A percentile compares a stretch with the other conserved stretches of the same genome.
These are phyloP conservation scores for Aspergillus neotritici DNA, from an alignment of 2,329 filamentous ascomycete species.

Conservation along the genomic window DNA sequence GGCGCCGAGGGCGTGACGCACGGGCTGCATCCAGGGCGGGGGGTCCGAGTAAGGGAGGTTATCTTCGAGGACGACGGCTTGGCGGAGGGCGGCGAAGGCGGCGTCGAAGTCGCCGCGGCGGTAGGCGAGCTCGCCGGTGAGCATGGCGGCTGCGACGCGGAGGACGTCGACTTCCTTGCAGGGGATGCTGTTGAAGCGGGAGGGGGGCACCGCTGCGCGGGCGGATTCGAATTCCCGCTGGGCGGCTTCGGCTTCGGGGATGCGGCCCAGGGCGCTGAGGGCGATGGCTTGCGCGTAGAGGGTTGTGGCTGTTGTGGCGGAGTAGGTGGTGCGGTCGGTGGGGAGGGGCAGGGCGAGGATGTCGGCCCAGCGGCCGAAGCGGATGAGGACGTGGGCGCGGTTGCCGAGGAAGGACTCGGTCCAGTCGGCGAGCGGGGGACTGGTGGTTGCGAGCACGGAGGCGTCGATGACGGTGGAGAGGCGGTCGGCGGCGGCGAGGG, in stretches of 20 bases:
- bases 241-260: too few relatives aligned
- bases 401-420: conserved; percentile 63
- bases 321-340: conserved; percentile 55
- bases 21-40: conserved; percentile 73
- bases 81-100: conserved; percentile 55
- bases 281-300: conserved; percentile 55
- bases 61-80: conserved; percentile 56
- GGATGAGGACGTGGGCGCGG: conserved; percentile 61
- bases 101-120: conserved; percentile 52
- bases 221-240: too few relatives aligned
- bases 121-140: conserved; percentile 68
- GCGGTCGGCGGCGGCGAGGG: conserved; percentile 51
- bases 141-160: conserved; percentile 55
- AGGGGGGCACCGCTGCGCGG: too few relatives aligned
- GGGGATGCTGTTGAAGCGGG: conserved; percentile 54
- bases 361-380: conserved; percentile 66
- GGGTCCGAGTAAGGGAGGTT: conserved; percentile 64
- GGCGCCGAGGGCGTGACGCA: conserved; percentile 63
- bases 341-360: conserved; percentile 54
- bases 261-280: too few relatives aligned
- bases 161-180: conserved; percentile 54
- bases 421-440: conserved; percentile 72
- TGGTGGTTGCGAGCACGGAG: conserved; percentile 55
- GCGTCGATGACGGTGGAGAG: conserved; percentile 56
- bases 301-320: conserved; percentile 59